These are phyloP conservation scores for Lentinula guzmanii DNA, from an alignment of 768 basidiomycete genomes.

Conservation along the genomic window DNA sequence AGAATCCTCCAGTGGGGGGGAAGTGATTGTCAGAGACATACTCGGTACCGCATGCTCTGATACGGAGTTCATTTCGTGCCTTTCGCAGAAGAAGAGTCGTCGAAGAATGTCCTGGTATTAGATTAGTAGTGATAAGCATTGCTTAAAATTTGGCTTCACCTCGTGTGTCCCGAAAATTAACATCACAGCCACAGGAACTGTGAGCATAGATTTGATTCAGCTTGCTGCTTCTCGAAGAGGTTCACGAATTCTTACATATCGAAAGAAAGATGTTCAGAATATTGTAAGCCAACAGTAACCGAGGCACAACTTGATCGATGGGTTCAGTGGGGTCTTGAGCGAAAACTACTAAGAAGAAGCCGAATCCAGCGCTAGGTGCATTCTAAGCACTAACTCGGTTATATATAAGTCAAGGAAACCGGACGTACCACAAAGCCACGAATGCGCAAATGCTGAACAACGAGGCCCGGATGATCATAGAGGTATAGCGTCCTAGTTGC, in stretches of 20 bases:
- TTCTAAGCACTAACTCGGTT: background rate
- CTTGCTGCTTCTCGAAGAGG: background rate
- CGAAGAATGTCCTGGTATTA: background rate
- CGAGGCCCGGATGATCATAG: background rate
- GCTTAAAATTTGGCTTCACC: background rate
- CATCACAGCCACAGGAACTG: background rate
- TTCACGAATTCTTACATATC: background rate
- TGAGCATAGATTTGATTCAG: background rate
- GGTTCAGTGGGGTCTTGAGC: background rate
- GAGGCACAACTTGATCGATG: background rate
- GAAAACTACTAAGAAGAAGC: background rate
- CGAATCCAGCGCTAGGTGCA: background rate
- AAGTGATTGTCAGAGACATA: background rate
- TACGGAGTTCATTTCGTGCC: background rate
- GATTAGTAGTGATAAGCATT: background rate
- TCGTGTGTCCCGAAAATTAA: background rate
- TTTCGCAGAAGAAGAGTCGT: background rate
- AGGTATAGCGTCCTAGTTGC: background rate
- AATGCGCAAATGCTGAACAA: background rate
- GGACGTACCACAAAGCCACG: background rate
- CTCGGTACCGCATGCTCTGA: background rate
- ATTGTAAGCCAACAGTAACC: background rate
- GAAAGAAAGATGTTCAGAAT: background rate
- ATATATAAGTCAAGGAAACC: background rate
- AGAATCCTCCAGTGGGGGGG: background rate